These are phyloP conservation scores for Orbilia ellipsospora DNA, from an alignment of 2,329 filamentous ascomycete genomes.

Conservation along the genomic window DNA sequence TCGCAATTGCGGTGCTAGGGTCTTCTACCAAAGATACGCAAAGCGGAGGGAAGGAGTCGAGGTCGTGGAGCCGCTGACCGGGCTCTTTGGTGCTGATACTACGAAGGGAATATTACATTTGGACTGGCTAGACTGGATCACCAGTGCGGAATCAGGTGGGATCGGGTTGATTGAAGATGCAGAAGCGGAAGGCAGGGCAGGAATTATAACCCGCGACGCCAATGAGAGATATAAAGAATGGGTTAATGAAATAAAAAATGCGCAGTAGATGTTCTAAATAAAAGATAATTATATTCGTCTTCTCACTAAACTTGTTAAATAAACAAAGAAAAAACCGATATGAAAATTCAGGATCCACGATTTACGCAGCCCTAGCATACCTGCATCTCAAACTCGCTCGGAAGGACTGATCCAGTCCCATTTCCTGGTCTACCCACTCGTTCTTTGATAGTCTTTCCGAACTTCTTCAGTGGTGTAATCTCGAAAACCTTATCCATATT, in stretches of 20 bases:
- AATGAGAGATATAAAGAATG: conserved; percentile 28
- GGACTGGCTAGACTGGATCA: conserved; percentile 35
- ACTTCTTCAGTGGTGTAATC: conserved; percentile 48
- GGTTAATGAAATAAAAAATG: conserved; percentile 8
- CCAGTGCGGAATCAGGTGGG: neutral
- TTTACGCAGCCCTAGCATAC: neutral
- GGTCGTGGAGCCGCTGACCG: conserved; percentile 27
- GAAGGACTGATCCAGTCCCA: conserved; percentile 22
- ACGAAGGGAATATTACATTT: conserved; percentile 38
- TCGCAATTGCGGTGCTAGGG: conserved; percentile 35
- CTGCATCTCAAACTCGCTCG: conserved; percentile 51
- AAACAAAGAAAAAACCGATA: too few species aligned
- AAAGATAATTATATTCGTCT: too few species aligned
- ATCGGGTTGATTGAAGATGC: conserved; percentile 20
- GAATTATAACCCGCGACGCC: conserved; percentile 22
- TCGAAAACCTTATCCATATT: conserved; percentile 55
- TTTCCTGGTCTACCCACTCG: conserved; percentile 30
- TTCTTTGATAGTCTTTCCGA: conserved; percentile 42
- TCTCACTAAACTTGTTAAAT: too few species aligned
- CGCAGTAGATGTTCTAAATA: neutral
- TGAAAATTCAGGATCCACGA: too few species aligned
- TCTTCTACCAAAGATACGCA: conserved; percentile 30
- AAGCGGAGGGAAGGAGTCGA: conserved; percentile 18
- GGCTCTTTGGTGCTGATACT: conserved; percentile 27
- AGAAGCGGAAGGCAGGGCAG: conserved; percentile 32